Evolutionary conservation across 2,329 filamentous ascomycete genomes (phyloP), one percentile per base, ranked within the genome.

Genomic region (Aspergillus unguis): DNA sequence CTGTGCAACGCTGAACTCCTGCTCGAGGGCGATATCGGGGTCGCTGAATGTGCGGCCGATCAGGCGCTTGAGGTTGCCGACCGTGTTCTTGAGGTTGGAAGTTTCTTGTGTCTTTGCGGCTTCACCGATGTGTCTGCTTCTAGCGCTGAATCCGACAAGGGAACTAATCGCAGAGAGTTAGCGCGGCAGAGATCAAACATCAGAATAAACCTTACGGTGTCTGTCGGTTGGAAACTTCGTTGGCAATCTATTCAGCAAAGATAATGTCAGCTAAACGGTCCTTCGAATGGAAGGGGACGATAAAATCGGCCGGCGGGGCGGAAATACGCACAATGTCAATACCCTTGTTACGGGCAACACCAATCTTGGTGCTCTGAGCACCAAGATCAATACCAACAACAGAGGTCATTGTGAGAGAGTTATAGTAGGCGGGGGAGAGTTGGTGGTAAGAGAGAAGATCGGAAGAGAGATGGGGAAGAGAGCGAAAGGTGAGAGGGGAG

Each of bases 21-120:
- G 88, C 82, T 99, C 94, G 70, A 94, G 82, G 76, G 91, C 83
- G 59, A 96, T 82, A 81, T 99, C 94, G 70, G 94, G 91, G 71
- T 99, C 94, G 72, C 81, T 86, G 76, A 92, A 82, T 58, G 83
- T 80, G 71, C 94, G 90, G 70, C 94, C 94, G 69, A 88, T 87
- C 65, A 99, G 86, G 68, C 94, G 90, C 80, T 96, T 96, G 67
- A 99, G 83, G 62, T 85, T 92, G 73, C 85, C 81, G 77, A 99
- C 89, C 63, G 94, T 99, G 83, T 99, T 99, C 82, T 97, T 99
- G 69, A 97, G 85, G 82, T 99, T 99, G 70, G 92, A 96, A 72
- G 96, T 95, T 78, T 99, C 94, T 79, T 96, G 92, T 63, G 92
- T 97, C 85, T 97, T 97, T 64, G 94, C 94, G 53, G 89, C 77